phyloP scores from a whole-genome alignment of 192 early-diverging fungal species.

The Podila horticola region DNA sequence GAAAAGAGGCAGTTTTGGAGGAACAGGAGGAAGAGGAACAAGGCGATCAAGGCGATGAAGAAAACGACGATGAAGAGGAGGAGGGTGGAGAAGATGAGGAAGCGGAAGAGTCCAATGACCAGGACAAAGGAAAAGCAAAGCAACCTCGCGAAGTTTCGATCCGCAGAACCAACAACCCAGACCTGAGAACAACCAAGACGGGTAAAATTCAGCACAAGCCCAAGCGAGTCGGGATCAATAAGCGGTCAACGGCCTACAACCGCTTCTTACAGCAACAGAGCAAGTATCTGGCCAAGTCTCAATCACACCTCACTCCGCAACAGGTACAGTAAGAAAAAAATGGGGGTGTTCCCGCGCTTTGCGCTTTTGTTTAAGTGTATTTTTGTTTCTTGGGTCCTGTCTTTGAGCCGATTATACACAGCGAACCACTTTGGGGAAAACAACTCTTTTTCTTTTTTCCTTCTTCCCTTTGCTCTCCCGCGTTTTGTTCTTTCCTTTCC shows the following conservation, averaged over 20 bases:
- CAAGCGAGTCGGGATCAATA: constrained; percentile 9
- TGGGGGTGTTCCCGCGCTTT: no score
- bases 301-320: constrained; percentile 19
- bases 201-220: constrained; percentile 35
- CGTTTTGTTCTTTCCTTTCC: no score
- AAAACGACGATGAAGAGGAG: neutral
- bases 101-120: neutral
- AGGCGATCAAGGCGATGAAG: neutral
- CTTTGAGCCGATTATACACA: no score
- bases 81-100: neutral
- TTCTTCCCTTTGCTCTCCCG: no score
- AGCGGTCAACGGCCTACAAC: constrained; percentile 25
- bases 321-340: constrained; percentile 21
- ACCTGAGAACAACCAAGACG: constrained; percentile 42
- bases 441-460: no score
- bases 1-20: neutral
- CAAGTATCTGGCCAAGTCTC: constrained; percentile 4
- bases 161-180: constrained; percentile 21
- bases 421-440: no score
- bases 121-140: neutral
- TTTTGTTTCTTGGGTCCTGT: no score
- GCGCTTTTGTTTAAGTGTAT: no score
- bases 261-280: constrained; percentile 38
- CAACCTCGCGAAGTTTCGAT: neutral
- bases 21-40: neutral